These are phyloP conservation scores for Glycine latifolia DNA, from an alignment of 306 rosid species.

Conservation along the genomic window DNA sequence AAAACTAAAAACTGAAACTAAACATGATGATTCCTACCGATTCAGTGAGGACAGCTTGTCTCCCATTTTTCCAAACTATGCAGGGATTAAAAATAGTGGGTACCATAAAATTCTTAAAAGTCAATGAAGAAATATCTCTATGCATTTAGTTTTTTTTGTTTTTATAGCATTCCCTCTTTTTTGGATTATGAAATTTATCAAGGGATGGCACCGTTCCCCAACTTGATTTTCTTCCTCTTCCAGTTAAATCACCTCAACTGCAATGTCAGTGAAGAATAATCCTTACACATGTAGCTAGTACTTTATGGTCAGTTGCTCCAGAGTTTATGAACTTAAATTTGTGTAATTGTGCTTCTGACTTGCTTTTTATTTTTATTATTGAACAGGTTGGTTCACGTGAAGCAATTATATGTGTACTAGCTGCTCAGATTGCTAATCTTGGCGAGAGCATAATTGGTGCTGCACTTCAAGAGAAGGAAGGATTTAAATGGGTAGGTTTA, in stretches of 20 bases:
- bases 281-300: neutral
- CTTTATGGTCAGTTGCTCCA: slow-evolving; percentile 9
- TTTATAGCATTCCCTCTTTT: neutral
- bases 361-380: slow-evolving; percentile 29
- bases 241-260: slow-evolving; percentile 9
- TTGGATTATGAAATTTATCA: slow-evolving; percentile 9
- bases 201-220: neutral
- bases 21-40: too few species aligned
- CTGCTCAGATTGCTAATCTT: slow-evolving; percentile 93
- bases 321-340: slow-evolving; percentile 24
- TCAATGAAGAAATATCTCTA: too few species aligned
- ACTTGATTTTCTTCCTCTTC: neutral
- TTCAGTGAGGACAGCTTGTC: too few species aligned
- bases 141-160: neutral
- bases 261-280: slow-evolving; percentile 1
- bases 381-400: slow-evolving; percentile 71
- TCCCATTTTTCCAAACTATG: too few species aligned
- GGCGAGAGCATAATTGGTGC: slow-evolving; percentile 99
- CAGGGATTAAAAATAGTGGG: too few species aligned
- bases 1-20: too few species aligned
- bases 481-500: slow-evolving; percentile 87
- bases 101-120: too few species aligned
- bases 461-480: slow-evolving; percentile 90
- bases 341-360: neutral
- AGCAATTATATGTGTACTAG: slow-evolving; percentile 81